Conservation (phyloP, 768 basidiomycete genomes). For the Cystobasidiopsis lactophilus region DNA sequence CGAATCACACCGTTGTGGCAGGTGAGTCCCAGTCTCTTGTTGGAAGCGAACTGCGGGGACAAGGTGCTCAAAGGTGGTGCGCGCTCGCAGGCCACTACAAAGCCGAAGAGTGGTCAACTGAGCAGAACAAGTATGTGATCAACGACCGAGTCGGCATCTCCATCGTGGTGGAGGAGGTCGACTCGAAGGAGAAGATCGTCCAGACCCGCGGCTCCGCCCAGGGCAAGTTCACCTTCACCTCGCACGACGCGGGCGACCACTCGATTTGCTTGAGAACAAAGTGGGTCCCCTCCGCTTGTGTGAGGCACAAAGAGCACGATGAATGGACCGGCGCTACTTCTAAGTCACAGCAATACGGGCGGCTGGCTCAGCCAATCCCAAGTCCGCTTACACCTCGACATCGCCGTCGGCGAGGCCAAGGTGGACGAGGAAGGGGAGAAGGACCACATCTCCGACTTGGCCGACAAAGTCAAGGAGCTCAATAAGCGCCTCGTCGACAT, state of each 20-base stretch:
- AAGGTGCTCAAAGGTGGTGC: not conserved
- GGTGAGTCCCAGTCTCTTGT: constrained; percentile 5
- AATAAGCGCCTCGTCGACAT: constrained; percentile 86
- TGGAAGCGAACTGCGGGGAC: not conserved
- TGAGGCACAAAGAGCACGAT: not conserved
- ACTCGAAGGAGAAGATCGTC: constrained; percentile 55
- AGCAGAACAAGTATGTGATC: constrained; percentile 39
- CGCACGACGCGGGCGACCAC: constrained; percentile 90
- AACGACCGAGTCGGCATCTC: constrained; percentile 66
- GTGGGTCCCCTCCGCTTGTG: not conserved
- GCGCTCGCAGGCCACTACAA: constrained; percentile 54
- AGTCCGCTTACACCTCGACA: constrained; percentile 81
- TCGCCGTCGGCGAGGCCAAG: constrained; percentile 71
- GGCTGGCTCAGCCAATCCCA: constrained; percentile 34
- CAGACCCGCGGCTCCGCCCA: constrained; percentile 75
- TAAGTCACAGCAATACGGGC: constrained; percentile 33
- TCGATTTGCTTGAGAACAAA: constrained; percentile 88
- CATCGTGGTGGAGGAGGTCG: constrained; percentile 84
- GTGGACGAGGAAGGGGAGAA: constrained; percentile 71
- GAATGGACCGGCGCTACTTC: not conserved
- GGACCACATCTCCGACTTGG: constrained; percentile 58
- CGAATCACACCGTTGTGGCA: constrained; percentile 34
- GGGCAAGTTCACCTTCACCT: constrained; percentile 90
- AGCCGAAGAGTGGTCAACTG: constrained; percentile 75
- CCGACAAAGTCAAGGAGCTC: constrained; percentile 65